Percentiles rank a stretch among this genome's conserved stretches.
Evolutionary conservation across 345 rosid species (phyloP).

Genomic region (rapeseed (Brassica napus)): DNA sequence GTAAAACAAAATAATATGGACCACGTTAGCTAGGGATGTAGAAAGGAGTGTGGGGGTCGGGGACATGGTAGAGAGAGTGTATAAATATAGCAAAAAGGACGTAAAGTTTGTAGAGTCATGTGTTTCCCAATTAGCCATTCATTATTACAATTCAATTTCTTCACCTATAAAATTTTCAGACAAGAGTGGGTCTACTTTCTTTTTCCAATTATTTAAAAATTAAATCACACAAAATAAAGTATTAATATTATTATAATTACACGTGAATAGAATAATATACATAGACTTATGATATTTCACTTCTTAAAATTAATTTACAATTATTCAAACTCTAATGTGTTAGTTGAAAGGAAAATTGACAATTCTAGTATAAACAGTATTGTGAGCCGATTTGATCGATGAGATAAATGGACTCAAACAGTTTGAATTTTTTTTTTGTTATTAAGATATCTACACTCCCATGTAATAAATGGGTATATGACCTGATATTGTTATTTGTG

Average conservation of each 20-base stretch:
- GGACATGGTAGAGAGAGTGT: constrained; percentile 26
- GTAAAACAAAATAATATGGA: constrained; percentile 1
- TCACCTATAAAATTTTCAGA: constrained; percentile 30
- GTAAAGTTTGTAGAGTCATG: constrained; percentile 40
- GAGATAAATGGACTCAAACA: background rate
- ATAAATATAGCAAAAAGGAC: constrained; percentile 41
- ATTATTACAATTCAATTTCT: constrained; percentile 22
- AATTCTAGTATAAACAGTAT: background rate
- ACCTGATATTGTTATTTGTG: constrained; percentile 24
- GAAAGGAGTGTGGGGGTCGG: constrained; percentile 37
- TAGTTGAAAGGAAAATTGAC: constrained; percentile 13
- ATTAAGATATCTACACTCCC: constrained; percentile 3
- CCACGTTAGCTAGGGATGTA: constrained; percentile 10
- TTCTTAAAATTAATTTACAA: background rate
- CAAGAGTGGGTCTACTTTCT: constrained; percentile 26
- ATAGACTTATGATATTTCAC: background rate
- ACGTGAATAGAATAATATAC: constrained; percentile 11
- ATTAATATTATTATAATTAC: constrained; percentile 1
- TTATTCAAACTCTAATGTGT: background rate
- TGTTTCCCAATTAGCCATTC: constrained; percentile 37
- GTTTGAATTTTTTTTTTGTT: background rate
- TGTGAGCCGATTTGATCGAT: background rate
- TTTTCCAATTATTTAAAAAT: constrained; percentile 9
- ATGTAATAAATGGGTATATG: constrained; percentile 7
- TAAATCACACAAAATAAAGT: background rate